A percentile compares a stretch with the other conserved stretches of the same genome.
phyloP scores from a whole-genome alignment of 768 basidiomycete genomes.

The Mycena olivaceomarginata region DNA sequence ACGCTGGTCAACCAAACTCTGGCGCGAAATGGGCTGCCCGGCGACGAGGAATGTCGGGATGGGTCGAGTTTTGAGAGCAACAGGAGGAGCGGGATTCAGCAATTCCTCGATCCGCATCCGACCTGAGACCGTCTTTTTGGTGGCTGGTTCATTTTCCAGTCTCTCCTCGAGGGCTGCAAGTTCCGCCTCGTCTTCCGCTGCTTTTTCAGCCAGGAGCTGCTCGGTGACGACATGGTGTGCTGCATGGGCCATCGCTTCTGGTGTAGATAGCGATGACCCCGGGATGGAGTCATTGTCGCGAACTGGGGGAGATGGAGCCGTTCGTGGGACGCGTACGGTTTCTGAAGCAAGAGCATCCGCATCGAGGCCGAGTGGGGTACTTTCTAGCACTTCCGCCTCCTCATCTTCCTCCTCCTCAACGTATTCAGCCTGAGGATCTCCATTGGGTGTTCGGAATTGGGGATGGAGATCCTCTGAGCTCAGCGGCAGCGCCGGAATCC shows the following conservation, averaged over 20 bases:
- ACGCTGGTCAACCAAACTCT: too few relatives aligned
- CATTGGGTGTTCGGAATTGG: constrained; percentile 3
- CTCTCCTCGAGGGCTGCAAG: background rate
- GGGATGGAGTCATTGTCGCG: too few relatives aligned
- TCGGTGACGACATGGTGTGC: background rate
- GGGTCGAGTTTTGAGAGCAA: too few relatives aligned
- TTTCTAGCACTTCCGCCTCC: background rate
- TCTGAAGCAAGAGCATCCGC: background rate
- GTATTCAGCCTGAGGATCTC: background rate
- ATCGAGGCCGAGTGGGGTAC: background rate
- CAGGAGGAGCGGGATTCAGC: too few relatives aligned
- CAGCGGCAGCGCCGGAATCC: constrained; percentile 22
- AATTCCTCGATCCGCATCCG: too few relatives aligned
- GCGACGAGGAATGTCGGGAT: too few relatives aligned
- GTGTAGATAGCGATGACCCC: background rate
- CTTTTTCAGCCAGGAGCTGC: background rate
- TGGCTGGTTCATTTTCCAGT: too few relatives aligned
- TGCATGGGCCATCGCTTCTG: background rate
- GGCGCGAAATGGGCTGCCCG: too few relatives aligned
- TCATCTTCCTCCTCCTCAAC: too few relatives aligned
- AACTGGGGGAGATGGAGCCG: background rate
- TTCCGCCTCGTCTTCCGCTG: background rate
- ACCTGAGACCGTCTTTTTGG: too few relatives aligned
- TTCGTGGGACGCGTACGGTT: background rate
- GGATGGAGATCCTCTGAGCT: constrained; percentile 10